These are phyloP conservation scores for Stylosanthes scabra DNA, from an alignment of 331 rosid species.

Conservation along the genomic window DNA sequence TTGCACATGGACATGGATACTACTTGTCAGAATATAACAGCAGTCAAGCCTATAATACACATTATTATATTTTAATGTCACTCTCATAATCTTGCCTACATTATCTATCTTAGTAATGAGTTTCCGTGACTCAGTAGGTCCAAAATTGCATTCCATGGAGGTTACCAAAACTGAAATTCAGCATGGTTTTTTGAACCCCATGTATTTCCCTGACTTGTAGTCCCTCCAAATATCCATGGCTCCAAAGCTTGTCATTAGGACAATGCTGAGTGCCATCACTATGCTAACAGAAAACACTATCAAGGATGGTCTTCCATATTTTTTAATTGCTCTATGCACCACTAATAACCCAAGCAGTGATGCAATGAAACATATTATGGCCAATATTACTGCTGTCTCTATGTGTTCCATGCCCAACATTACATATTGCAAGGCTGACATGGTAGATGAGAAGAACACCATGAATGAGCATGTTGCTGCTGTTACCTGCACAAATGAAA, in stretches of 20 bases:
- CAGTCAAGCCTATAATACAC: neutral
- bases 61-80: neutral
- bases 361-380: slow-evolving; percentile 66
- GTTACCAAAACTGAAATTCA: slow-evolving; percentile 39
- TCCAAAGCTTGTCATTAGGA: slow-evolving; percentile 82
- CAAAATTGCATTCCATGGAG: neutral
- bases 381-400: slow-evolving; percentile 53
- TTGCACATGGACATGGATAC: slow-evolving; percentile 16
- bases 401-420: slow-evolving; percentile 76
- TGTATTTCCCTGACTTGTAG: slow-evolving; percentile 63
- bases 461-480: slow-evolving; percentile 92
- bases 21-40: neutral
- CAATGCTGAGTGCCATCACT: slow-evolving; percentile 76
- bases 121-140: neutral
- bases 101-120: neutral
- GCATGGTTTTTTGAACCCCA: slow-evolving; percentile 84
- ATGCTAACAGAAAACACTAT: slow-evolving; percentile 70
- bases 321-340: slow-evolving; percentile 67
- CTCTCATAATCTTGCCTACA: neutral
- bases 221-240: slow-evolving; percentile 61
- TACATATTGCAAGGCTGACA: slow-evolving; percentile 80
- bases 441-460: slow-evolving; percentile 89
- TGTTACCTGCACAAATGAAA: slow-evolving; percentile 54
- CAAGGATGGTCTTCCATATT: slow-evolving; percentile 80
- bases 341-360: slow-evolving; percentile 71